Evolutionary conservation across 352 stramenopile species (phyloP).

Genomic region (Globisporangium solare): DNA sequence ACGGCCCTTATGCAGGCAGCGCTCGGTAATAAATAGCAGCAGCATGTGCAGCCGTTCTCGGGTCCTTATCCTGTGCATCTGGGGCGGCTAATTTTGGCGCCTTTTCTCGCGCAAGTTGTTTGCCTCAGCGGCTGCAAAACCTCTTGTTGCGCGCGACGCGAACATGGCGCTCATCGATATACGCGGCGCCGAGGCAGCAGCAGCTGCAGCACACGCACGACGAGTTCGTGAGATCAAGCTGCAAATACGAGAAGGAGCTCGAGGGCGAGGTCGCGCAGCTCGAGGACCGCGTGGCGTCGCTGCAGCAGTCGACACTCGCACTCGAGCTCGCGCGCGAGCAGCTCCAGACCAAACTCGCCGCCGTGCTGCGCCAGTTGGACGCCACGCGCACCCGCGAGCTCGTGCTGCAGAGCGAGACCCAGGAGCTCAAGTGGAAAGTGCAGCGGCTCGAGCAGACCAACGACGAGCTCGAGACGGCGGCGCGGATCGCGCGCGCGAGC

Average conservation of each 20-base stretch:
- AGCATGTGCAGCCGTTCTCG: neutral
- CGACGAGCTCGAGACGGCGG: conserved; percentile 62
- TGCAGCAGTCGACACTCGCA: conserved; percentile 20
- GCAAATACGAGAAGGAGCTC: conserved; percentile 72
- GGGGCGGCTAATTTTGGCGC: neutral
- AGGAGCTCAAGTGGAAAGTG: conserved; percentile 61
- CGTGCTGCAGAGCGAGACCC: conserved; percentile 25
- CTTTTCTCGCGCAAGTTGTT: neutral
- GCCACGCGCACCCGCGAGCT: conserved; percentile 23
- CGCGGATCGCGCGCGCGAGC: conserved; percentile 51
- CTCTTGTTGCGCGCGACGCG: too few species aligned
- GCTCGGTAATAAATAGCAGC: too few species aligned
- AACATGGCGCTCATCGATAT: neutral
- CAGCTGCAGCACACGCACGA: conserved; percentile 59
- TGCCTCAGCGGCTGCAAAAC: neutral
- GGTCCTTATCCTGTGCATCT: neutral
- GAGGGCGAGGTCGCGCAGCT: too few species aligned
- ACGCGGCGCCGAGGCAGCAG: too few species aligned
- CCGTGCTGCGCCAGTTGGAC: conserved; percentile 26
- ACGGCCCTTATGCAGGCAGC: too few species aligned
- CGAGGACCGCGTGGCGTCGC: too few species aligned
- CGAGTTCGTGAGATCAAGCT: conserved; percentile 70
- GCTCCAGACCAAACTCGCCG: conserved; percentile 13
- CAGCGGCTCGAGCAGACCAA: conserved; percentile 68
- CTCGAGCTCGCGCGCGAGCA: conserved; percentile 27